phyloP scores from a whole-genome alignment of 768 basidiomycete genomes.

The Termitomyces sp. region DNA sequence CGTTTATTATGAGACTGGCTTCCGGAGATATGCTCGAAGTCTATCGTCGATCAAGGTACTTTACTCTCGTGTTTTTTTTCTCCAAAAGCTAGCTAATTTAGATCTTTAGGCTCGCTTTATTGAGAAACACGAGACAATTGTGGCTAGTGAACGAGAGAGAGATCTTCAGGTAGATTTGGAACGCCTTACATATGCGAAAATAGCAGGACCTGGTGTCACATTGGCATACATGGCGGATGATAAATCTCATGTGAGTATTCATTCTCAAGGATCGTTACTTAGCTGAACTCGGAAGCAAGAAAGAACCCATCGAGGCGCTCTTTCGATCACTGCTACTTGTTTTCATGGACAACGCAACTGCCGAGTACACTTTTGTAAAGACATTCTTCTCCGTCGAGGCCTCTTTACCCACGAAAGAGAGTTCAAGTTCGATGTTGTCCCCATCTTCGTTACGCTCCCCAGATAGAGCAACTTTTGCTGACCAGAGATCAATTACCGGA shows the following conservation, averaged over 20 bases:
- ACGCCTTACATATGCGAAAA: slow-evolving; percentile 61
- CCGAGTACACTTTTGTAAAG: slow-evolving; percentile 86
- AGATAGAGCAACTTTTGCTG: slow-evolving; percentile 35
- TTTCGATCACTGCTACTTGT: slow-evolving; percentile 85
- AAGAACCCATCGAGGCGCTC: slow-evolving; percentile 79
- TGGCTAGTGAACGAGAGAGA: slow-evolving; percentile 38
- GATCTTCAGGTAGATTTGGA: slow-evolving; percentile 44
- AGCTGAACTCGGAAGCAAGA: slow-evolving; percentile 40
- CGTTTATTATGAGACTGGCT: slow-evolving; percentile 94
- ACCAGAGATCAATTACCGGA: slow-evolving; percentile 37
- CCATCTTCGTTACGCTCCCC: slow-evolving; percentile 43
- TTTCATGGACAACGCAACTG: slow-evolving; percentile 90
- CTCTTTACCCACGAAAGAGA: slow-evolving; percentile 29
- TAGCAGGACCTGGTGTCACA: slow-evolving; percentile 79
- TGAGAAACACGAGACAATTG: slow-evolving; percentile 71
- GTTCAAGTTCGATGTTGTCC: slow-evolving; percentile 31
- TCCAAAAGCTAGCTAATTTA: neutral
- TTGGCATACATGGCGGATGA: slow-evolving; percentile 89
- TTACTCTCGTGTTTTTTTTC: neutral
- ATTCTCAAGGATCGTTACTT: neutral
- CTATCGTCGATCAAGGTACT: slow-evolving; percentile 75
- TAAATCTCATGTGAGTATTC: slow-evolving; percentile 70
- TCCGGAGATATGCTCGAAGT: slow-evolving; percentile 83
- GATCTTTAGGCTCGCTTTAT: slow-evolving; percentile 51
- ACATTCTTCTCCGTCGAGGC: slow-evolving; percentile 68